These are phyloP conservation scores for Coemansia sp. DNA, from an alignment of 192 early-diverging fungal species.

Conservation along the genomic window DNA sequence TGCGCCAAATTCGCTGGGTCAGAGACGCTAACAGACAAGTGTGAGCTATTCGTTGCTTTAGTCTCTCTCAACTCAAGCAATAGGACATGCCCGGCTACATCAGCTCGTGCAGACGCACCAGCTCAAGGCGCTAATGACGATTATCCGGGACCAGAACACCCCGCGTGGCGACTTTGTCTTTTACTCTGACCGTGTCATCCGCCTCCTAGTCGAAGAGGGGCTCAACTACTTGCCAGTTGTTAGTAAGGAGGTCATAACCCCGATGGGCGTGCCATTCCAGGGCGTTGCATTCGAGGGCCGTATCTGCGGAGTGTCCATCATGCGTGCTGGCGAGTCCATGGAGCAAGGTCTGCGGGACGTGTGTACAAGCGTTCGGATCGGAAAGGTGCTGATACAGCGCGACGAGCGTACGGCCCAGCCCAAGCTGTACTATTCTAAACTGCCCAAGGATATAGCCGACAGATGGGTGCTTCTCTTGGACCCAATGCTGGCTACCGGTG, in stretches of 20 bases:
- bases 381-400: constrained; percentile 94
- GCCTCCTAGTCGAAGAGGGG: constrained; percentile 91
- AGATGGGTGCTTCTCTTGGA: constrained; percentile 87
- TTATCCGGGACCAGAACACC: constrained; percentile 80
- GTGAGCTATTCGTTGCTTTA: not conserved
- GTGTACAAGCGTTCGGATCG: constrained; percentile 87
- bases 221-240: constrained; percentile 90
- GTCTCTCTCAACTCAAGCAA: constrained; percentile 38
- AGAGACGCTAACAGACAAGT: not conserved
- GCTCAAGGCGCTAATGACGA: constrained; percentile 79
- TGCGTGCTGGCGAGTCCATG: constrained; percentile 96
- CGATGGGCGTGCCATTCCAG: constrained; percentile 70
- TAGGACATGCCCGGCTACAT: constrained; percentile 62
- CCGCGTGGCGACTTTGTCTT: constrained; percentile 92
- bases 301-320: constrained; percentile 94
- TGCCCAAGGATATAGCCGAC: constrained; percentile 82
- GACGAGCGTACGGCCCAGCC: constrained; percentile 92
- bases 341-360: constrained; percentile 83
- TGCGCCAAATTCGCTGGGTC: not conserved
- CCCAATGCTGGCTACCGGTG: constrained; percentile 97
- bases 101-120: constrained; percentile 72
- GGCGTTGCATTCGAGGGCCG: constrained; percentile 81
- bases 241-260: constrained; percentile 75
- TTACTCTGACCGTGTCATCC: constrained; percentile 84
- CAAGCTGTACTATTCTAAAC: constrained; percentile 90